phyloP scores from a whole-genome alignment of 805 yeast species.

The Kazachstania psychrophila region DNA sequence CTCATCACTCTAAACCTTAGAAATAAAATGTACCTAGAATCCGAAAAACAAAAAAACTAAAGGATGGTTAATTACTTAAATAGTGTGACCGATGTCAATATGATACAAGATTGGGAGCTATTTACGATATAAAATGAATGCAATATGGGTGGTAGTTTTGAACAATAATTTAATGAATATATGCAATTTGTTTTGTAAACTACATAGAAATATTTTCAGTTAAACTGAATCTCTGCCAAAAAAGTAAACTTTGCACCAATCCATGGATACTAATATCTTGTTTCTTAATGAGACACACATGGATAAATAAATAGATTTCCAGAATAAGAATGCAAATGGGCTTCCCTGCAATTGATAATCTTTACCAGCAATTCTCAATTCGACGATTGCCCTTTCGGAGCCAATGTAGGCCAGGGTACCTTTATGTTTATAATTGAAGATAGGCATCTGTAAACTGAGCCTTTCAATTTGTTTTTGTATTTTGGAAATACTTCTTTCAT shows the following conservation, averaged over 20 bases:
- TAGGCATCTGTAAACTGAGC: constrained; percentile 37
- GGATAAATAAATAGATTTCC: constrained; percentile 89
- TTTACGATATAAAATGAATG: too few species aligned
- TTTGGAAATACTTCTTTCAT: constrained; percentile 24
- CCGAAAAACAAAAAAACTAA: too few species aligned
- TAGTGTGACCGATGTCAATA: too few species aligned
- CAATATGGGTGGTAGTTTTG: too few species aligned
- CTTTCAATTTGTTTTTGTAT: constrained; percentile 38
- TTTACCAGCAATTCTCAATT: constrained; percentile 66
- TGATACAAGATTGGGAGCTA: too few species aligned
- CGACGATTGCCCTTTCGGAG: constrained; percentile 88
- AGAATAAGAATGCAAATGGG: constrained; percentile 76
- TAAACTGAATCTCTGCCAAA: constrained; percentile 76
- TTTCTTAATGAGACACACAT: constrained; percentile 88
- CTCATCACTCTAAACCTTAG: too few species aligned
- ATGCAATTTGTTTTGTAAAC: neutral
- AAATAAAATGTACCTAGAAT: too few species aligned
- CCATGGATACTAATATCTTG: constrained; percentile 75
- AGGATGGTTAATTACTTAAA: too few species aligned
- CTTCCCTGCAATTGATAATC: constrained; percentile 85
- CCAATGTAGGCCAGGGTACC: constrained; percentile 96
- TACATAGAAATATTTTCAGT: neutral
- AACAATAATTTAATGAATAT: too few species aligned
- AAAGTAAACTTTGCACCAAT: constrained; percentile 80
- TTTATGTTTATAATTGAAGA: constrained; percentile 76